A percentile compares a stretch with the other conserved stretches of the same genome.
Evolutionary conservation across 352 stramenopile genomes (phyloP).

Genomic region (Globisporangium cederbergense): DNA sequence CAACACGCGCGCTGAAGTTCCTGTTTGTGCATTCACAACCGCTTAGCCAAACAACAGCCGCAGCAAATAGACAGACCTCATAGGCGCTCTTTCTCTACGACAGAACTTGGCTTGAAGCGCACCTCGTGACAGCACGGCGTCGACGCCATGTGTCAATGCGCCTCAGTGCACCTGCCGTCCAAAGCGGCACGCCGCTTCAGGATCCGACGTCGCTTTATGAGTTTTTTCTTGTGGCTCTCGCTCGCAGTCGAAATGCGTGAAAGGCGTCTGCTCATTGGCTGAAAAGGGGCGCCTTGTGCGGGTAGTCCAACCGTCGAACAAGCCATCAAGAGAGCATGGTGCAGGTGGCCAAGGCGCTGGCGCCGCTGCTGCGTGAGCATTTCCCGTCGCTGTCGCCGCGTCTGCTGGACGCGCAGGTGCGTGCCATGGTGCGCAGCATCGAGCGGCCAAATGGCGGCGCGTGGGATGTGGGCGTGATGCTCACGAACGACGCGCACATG

Average conservation of each 20-base stretch:
- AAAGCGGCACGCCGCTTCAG: not conserved
- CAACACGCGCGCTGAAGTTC: constrained; percentile 1
- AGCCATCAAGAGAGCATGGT: constrained; percentile 31
- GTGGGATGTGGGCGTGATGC: constrained; percentile 77
- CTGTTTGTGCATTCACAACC: constrained; percentile 9
- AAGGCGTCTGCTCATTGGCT: not conserved
- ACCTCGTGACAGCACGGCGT: constrained; percentile 15
- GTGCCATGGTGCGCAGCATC: constrained; percentile 67
- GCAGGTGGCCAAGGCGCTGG: constrained; percentile 54
- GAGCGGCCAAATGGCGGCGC: constrained; percentile 39
- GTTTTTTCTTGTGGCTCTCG: constrained; percentile 10
- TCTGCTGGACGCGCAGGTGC: constrained; percentile 57
- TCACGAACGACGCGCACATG: constrained; percentile 77
- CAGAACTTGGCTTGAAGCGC: constrained; percentile 9
- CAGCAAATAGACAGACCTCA: not conserved
- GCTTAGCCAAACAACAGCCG: not conserved
- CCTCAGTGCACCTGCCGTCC: not conserved
- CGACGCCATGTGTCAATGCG: not conserved
- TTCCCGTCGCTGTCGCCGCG: constrained; percentile 31
- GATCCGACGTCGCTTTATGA: not conserved
- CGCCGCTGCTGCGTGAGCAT: constrained; percentile 29
- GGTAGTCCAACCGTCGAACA: not conserved
- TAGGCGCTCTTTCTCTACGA: not conserved
- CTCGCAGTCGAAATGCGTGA: not conserved
- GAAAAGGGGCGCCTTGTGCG: not conserved